These are phyloP conservation scores for Mrakia frigida DNA, from an alignment of 768 basidiomycete species.

Conservation along the genomic window DNA sequence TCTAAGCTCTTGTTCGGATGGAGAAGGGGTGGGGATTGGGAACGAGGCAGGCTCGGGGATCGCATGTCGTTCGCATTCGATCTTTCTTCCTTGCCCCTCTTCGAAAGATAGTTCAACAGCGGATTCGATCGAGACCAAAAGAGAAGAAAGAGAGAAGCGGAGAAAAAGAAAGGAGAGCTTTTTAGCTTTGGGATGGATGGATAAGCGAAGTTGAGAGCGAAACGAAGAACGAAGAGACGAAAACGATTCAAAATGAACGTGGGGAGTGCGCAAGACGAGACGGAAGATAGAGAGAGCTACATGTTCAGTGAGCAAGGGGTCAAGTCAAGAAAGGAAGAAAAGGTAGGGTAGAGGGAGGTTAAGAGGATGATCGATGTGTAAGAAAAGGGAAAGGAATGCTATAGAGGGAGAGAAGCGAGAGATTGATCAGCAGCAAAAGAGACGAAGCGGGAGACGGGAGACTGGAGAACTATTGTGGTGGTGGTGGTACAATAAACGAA, in stretches of 20 bases:
- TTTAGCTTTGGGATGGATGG: no score
- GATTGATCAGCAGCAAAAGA: slow-evolving; percentile 8
- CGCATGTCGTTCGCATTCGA: no score
- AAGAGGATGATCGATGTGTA: no score
- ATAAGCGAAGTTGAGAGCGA: no score
- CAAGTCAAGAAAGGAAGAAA: neutral
- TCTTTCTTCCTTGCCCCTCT: neutral
- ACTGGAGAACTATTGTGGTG: neutral
- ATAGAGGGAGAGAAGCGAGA: neutral
- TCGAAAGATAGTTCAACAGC: neutral
- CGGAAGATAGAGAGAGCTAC: no score
- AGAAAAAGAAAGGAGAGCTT: neutral
- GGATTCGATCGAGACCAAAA: no score
- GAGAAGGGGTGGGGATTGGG: no score
- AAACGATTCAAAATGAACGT: no score
- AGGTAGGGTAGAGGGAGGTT: neutral
- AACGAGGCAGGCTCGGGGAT: no score
- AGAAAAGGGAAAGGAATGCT: neutral
- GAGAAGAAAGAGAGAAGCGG: neutral
- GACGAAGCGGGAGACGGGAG: neutral
- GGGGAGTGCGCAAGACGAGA: neutral
- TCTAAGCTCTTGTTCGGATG: neutral
- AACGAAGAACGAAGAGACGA: no score
- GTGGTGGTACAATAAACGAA: no score
- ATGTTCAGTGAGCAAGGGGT: no score